Evolutionary conservation across 2,329 filamentous ascomycete species (phyloP), one percentile per base, ranked within the genome.

Genomic region (Colletotrichum cuscutae): DNA sequence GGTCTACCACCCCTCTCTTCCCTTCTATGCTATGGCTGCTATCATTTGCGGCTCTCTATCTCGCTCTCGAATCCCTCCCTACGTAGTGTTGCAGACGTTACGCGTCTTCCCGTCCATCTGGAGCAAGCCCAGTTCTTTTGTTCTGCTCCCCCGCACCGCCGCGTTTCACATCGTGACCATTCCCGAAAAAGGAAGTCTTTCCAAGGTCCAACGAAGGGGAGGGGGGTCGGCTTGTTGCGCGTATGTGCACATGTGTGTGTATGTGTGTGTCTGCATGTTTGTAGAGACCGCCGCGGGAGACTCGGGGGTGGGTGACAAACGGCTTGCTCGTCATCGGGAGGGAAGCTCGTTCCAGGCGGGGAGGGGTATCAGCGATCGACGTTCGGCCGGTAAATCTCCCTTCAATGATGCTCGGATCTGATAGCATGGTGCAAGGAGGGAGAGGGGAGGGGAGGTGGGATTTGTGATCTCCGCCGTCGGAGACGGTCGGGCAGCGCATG

Each of bases 121-220:
- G 66, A 37, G 53, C 52, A 52, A 19, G 32, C 32, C 12, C n/a
- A 12, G 28, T 28, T 53, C 37, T 56, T 53, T 59, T 28, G 42
- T 30, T 28, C 28, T 32, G 56, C 54, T 54, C 52, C 52, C 68
- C 68, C 64, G 68, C 68, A 68, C 49, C 42, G 68, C 58, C 53
- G 30, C 53, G 69, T 72, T 72, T 72, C 69, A 72, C 22, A 35
- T 22, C 53, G 46, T 69, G 59, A 19, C n/a, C n/a, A 64, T 49
- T 19, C 58, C 65, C 24, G 19, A 46, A 72, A 49, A 30, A 54
- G 65, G 65, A 59, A 72, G 22, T 19, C 22, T 7, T 28, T 19
- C 35, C 59, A 46, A 35, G 32, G 57, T 58, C 56, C 15, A 35
- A 26, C 35, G 49, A 56, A 49, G 68, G 57, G 46, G 26, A 35